phyloP scores from a whole-genome alignment of 2,329 filamentous ascomycete species.

The Bipolaris cookei region DNA sequence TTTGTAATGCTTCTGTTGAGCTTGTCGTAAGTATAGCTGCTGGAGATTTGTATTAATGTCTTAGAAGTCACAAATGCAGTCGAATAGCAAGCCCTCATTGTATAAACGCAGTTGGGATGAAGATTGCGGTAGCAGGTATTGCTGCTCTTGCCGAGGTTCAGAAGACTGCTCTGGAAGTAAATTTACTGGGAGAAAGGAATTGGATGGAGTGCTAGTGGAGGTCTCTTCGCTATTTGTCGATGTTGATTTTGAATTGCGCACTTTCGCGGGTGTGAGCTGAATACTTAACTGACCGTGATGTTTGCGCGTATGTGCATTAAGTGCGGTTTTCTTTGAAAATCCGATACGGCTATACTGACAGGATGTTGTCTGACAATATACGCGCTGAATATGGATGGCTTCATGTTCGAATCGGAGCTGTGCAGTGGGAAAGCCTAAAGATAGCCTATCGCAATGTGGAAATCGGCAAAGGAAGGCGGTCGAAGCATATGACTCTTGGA shows the following conservation, averaged over 20 bases:
- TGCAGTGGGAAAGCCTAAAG: conserved; percentile 8
- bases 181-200: too few relatives aligned
- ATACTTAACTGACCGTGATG: neutral
- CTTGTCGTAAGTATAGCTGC: too few relatives aligned
- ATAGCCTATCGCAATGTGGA: conserved; percentile 7
- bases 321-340: conserved; percentile 5
- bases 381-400: conserved; percentile 2
- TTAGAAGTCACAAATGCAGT: too few relatives aligned
- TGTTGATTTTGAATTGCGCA: neutral
- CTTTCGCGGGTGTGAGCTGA: neutral
- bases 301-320: conserved; percentile 9
- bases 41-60: too few relatives aligned
- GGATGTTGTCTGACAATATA: conserved; percentile 9
- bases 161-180: too few relatives aligned
- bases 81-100: too few relatives aligned
- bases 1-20: too few relatives aligned
- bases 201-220: too few relatives aligned
- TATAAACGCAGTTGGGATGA: too few relatives aligned
- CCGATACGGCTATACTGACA: conserved; percentile 15
- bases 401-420: conserved; percentile 1
- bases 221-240: too few relatives aligned
- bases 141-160: too few relatives aligned
- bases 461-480: conserved; percentile 19
- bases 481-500: conserved; percentile 16
- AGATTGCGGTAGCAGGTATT: too few relatives aligned